Conservation (phyloP, 768 basidiomycete species). For the Boletus vermiculosoides region DNA sequence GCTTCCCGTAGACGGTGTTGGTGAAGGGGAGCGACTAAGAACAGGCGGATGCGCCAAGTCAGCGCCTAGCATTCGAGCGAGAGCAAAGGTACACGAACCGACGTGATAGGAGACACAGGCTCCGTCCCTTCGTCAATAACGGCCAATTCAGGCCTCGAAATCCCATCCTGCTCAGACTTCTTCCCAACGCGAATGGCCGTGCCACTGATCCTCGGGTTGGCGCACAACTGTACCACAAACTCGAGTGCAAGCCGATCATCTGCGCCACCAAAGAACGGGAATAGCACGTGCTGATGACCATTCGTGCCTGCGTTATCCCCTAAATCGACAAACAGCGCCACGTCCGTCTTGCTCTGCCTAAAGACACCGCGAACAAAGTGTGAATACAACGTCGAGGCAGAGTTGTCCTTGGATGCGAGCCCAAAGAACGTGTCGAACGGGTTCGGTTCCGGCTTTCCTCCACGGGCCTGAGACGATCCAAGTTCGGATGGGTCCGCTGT, state of each 20-base stretch:
- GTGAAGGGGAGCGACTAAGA: constrained; percentile 48
- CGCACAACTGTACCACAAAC: constrained; percentile 78
- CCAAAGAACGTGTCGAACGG: constrained; percentile 84
- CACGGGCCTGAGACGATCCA: constrained; percentile 12
- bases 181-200: constrained; percentile 68
- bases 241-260: constrained; percentile 86
- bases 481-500: constrained; percentile 30
- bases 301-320: constrained; percentile 35
- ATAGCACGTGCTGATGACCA: constrained; percentile 59
- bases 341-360: constrained; percentile 64
- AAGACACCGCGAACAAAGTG: constrained; percentile 87
- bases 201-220: constrained; percentile 59
- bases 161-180: constrained; percentile 38
- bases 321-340: constrained; percentile 84
- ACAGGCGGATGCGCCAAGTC: neutral
- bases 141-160: constrained; percentile 51
- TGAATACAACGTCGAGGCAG: constrained; percentile 62
- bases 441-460: constrained; percentile 38
- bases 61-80: neutral
- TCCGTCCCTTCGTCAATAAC: constrained; percentile 56
- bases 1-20: constrained; percentile 72
- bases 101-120: neutral
- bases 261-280: constrained; percentile 93
- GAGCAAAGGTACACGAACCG: constrained; percentile 11
- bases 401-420: constrained; percentile 45